A percentile compares a stretch with the other conserved stretches of the same genome.
These are phyloP conservation scores for Pleurotus giganteus DNA, from an alignment of 768 basidiomycete genomes.

Conservation along the genomic window DNA sequence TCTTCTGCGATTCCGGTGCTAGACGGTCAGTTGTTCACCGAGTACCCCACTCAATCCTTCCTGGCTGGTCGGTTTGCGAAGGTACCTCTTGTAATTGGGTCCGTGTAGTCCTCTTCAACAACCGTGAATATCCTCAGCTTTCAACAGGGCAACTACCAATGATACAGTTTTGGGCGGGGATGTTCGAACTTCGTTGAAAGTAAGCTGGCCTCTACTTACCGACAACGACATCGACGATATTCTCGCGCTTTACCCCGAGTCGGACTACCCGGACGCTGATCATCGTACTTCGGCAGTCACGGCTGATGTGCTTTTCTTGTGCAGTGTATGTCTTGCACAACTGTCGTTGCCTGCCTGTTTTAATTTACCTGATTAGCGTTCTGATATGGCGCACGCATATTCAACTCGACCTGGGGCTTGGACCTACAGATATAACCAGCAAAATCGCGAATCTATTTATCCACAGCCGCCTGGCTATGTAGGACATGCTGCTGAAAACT, in stretches of 20 bases:
- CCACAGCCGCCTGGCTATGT: constrained; percentile 27
- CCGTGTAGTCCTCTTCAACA: constrained; percentile 14
- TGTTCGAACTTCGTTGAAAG: background rate
- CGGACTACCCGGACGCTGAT: background rate
- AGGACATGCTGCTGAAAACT: constrained; percentile 58
- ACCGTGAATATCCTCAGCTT: constrained; percentile 41
- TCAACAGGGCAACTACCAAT: background rate
- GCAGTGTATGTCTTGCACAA: background rate
- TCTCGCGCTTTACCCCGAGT: background rate
- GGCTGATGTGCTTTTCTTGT: background rate
- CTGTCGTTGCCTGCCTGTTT: background rate
- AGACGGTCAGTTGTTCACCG: constrained; percentile 49
- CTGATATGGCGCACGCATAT: constrained; percentile 49
- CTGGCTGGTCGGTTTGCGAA: constrained; percentile 40
- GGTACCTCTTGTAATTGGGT: constrained; percentile 62
- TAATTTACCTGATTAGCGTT: background rate
- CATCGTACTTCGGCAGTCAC: background rate
- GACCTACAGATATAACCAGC: constrained; percentile 62
- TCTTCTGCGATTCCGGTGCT: constrained; percentile 47
- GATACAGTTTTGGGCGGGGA: background rate
- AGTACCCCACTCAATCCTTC: constrained; percentile 46
- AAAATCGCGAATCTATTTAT: constrained; percentile 35
- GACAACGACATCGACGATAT: background rate
- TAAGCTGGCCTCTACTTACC: background rate
- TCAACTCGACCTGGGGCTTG: constrained; percentile 35